These are phyloP conservation scores for Leccinum subrobustum DNA, from an alignment of 1,284 basidiomycete species.

Conservation along the genomic window DNA sequence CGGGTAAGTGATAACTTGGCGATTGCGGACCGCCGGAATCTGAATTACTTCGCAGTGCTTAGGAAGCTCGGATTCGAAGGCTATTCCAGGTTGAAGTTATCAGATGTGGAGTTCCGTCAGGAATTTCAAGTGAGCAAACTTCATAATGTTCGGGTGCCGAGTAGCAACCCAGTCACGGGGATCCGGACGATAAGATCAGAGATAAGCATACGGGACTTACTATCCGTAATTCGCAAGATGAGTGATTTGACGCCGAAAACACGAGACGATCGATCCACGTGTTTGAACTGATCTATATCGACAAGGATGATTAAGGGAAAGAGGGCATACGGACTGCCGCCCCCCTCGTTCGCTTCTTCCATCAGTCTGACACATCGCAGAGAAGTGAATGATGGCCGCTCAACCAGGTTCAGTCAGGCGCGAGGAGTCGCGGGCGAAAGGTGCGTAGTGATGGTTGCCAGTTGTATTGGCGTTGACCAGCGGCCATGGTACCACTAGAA, in stretches of 20 bases:
- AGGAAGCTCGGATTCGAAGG: too few relatives aligned
- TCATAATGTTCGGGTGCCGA: too few relatives aligned
- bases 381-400: not conserved
- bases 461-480: not conserved
- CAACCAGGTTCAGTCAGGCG: not conserved
- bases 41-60: too few relatives aligned
- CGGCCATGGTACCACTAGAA: not conserved
- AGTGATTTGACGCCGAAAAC: not conserved
- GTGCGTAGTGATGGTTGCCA: not conserved
- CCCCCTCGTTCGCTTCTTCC: not conserved
- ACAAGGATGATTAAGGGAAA: not conserved
- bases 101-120: too few relatives aligned
- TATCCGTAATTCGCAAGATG: not conserved
- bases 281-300: constrained; percentile 11
- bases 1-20: too few relatives aligned
- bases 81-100: too few relatives aligned
- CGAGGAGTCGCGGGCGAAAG: not conserved
- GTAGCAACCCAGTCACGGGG: too few relatives aligned
- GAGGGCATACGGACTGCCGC: not conserved
- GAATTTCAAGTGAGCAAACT: too few relatives aligned
- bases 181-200: too few relatives aligned
- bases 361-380: not conserved
- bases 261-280: not conserved
- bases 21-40: too few relatives aligned
- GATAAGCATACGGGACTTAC: too few relatives aligned